A percentile compares a stretch with the other conserved stretches of the same genome.
Conservation (phyloP, 352 stramenopile species). For the Pythium biforme region DNA sequence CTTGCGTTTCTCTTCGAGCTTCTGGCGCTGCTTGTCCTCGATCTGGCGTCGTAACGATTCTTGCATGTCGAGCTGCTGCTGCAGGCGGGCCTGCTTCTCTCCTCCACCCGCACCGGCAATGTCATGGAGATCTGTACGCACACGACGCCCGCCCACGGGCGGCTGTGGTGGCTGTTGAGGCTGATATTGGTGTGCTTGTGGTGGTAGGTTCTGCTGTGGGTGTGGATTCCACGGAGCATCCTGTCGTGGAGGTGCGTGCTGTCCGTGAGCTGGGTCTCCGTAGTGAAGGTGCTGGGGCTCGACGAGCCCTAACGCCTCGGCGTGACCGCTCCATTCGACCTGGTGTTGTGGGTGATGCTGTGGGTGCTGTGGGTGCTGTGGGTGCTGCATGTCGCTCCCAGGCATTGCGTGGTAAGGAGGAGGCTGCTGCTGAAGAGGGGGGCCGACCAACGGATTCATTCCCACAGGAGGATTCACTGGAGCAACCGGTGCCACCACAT, state of each 20-base stretch:
- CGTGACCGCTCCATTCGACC: slow-evolving; percentile 16
- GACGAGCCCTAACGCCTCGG: slow-evolving; percentile 13
- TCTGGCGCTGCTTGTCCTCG: slow-evolving; percentile 63
- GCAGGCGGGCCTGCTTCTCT: slow-evolving; percentile 6
- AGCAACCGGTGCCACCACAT: slow-evolving; percentile 7
- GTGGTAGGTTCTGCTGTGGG: neutral
- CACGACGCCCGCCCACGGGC: neutral
- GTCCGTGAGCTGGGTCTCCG: neutral
- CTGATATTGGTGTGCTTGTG: neutral
- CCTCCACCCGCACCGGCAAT: neutral
- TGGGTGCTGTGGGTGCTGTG: too few species aligned
- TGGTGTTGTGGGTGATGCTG: slow-evolving; percentile 2
- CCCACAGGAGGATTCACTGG: neutral
- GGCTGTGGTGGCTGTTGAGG: neutral
- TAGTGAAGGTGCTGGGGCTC: slow-evolving; percentile 4
- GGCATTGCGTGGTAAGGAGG: neutral
- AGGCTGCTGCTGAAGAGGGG: neutral
- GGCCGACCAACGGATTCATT: neutral
- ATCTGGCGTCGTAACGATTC: slow-evolving; percentile 51
- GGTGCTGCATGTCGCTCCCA: slow-evolving; percentile 14
- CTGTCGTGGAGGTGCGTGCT: neutral
- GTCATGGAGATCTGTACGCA: slow-evolving; percentile 37
- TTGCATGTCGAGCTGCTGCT: slow-evolving; percentile 54
- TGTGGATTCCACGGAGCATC: neutral
- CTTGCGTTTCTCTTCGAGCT: slow-evolving; percentile 48